Evolutionary conservation across 495 filamentous ascomycete species (phyloP).

Genomic region (Jackrogersella minutella): DNA sequence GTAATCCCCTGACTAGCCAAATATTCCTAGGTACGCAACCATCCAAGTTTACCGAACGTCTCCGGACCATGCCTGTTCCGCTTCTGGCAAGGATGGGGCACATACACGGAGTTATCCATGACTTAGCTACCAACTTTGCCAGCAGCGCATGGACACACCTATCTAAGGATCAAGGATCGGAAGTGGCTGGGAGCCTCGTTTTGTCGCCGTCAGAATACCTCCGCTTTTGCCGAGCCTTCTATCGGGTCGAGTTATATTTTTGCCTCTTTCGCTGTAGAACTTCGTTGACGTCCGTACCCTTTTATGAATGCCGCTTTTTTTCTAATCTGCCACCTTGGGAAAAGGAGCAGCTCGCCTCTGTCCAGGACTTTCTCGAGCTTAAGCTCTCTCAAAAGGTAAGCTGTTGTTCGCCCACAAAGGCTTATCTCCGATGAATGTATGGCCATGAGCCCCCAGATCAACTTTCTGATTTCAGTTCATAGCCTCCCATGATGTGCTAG

Average conservation of each 20-base stretch:
- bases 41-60: slow-evolving; percentile 25
- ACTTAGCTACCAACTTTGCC: slow-evolving; percentile 19
- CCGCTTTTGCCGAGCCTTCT: slow-evolving; percentile 28
- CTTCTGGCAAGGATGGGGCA: slow-evolving; percentile 24
- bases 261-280: slow-evolving; percentile 20
- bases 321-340: slow-evolving; percentile 24
- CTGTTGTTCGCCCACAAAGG: not conserved
- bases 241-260: slow-evolving; percentile 27
- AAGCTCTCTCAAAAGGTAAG: slow-evolving; percentile 28
- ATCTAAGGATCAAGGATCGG: slow-evolving; percentile 20
- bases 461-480: slow-evolving; percentile 18
- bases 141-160: slow-evolving; percentile 23
- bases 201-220: slow-evolving; percentile 23
- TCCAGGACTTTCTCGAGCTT: slow-evolving; percentile 23
- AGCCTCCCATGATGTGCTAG: slow-evolving; percentile 24
- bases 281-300: slow-evolving; percentile 1
- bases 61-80: slow-evolving; percentile 23
- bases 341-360: slow-evolving; percentile 27
- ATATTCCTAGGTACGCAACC: slow-evolving; percentile 24
- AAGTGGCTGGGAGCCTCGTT: slow-evolving; percentile 21
- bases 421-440: slow-evolving; percentile 18
- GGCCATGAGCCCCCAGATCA: slow-evolving; percentile 7
- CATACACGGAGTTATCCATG: slow-evolving; percentile 18
- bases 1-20: no score
- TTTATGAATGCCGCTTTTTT: slow-evolving; percentile 17